Conservation (phyloP, 2,329 filamentous ascomycete species). For the Hypoxylon sp. region DNA sequence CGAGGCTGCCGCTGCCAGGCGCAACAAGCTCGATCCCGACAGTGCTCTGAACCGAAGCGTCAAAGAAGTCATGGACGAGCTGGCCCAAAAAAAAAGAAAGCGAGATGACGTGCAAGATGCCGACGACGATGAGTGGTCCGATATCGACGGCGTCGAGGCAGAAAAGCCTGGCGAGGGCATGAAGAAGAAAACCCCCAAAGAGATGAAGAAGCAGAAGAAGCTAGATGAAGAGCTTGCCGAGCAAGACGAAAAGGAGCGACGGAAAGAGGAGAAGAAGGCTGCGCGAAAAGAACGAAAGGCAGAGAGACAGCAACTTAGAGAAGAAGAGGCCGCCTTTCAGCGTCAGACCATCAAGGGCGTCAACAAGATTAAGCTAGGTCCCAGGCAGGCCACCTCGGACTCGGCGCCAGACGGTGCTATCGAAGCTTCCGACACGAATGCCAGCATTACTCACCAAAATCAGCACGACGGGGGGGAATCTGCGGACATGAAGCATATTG, state of each 20-base stretch:
- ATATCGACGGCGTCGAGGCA: constrained; percentile 61
- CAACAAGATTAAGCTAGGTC: constrained; percentile 47
- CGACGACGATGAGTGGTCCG: constrained; percentile 54
- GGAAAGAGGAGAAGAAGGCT: constrained; percentile 60
- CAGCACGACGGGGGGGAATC: constrained; percentile 26
- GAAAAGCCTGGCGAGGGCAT: constrained; percentile 72
- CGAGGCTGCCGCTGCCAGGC: constrained; percentile 81
- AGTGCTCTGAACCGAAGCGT: constrained; percentile 81
- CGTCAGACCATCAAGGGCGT: constrained; percentile 50
- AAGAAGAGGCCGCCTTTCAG: constrained; percentile 51
- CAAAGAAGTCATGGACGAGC: constrained; percentile 91
- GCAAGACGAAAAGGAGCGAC: constrained; percentile 52
- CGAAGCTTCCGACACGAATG: constrained; percentile 7
- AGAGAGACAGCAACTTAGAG: constrained; percentile 49
- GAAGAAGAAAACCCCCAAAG: constrained; percentile 55
- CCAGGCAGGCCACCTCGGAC: constrained; percentile 43
- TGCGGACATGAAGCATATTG: constrained; percentile 53
- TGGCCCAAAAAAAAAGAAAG: constrained; percentile 80
- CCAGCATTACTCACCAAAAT: constrained; percentile 11
- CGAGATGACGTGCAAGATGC: constrained; percentile 55
- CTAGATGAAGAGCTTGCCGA: constrained; percentile 52
- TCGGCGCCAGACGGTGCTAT: constrained; percentile 23
- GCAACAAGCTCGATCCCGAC: constrained; percentile 89
- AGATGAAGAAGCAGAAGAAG: constrained; percentile 58
- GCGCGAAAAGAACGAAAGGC: constrained; percentile 55